Base-by-base conservation (phyloP, 352 stramenopile species). In the Hyaloperonospora brassicae region DNA sequence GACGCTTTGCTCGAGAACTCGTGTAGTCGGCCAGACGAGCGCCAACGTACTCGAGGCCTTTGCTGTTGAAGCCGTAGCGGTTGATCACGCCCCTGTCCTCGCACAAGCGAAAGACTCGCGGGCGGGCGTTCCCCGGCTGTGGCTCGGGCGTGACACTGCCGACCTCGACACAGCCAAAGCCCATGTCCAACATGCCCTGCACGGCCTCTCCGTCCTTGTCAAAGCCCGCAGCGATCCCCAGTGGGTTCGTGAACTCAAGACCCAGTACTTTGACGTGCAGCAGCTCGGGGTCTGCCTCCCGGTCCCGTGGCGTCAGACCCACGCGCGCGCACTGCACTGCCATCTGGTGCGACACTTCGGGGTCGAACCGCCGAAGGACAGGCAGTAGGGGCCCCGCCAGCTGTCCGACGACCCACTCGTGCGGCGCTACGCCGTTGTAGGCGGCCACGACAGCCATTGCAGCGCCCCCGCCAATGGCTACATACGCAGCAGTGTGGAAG, bases 31-130 rank as follows among this genome's bases (percentile, higher is more conserved):
- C 58, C 0, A 97, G 68, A 11, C 83, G 64, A 21, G 70, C 59
- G n/a, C 76, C 61, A 0, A 98, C 94, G 13, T 61, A 62, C 14
- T 90, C 79, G 4, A 96, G 57, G 0, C 96, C 96, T 23, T 93
- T 67, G 60, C 84, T 97, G 80, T 99, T 99, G 71, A 99, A 99
- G 38, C 95, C 96, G 72, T 98, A 98, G 54, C 95, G 83, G 65
- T 99, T 99, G 69, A 99, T 98, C 30, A 99, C 89, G 6, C 75
- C 96, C 17, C 72, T 60, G 68, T 99, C 94, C 62, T 98, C 92
- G 2, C 66, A 51, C 31, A 98, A 64, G n/a, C 94, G 84, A 67
- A 98, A 99, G 67, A 98, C 95, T 44, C 96, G 83, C 14, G 96
- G 96, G 64, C 96, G 96, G 9, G 88, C 69, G 77, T 99, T 99